phyloP scores from a whole-genome alignment of 1,284 basidiomycete genomes.

The Cutaneotrichosporon mucoides region DNA sequence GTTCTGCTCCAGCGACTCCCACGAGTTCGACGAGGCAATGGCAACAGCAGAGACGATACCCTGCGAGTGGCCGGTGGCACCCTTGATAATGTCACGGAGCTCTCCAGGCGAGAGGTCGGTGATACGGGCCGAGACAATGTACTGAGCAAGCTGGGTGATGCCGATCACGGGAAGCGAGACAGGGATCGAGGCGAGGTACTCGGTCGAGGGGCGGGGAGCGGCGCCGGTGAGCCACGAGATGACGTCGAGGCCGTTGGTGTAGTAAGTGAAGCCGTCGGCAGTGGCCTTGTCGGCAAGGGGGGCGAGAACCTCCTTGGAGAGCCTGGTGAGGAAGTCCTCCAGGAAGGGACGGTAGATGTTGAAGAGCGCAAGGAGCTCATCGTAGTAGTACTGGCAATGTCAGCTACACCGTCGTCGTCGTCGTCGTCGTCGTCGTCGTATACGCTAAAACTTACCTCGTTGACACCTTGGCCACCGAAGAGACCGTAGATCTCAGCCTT shows the following conservation, averaged over 20 bases:
- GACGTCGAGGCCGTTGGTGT: conserved; percentile 76
- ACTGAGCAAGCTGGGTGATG: conserved; percentile 90
- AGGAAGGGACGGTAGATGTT: conserved; percentile 87
- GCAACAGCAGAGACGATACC: conserved; percentile 90
- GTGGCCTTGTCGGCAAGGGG: conserved; percentile 63
- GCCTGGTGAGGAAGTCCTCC: conserved; percentile 61
- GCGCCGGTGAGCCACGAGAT: conserved; percentile 76
- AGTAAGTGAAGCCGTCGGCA: conserved; percentile 63
- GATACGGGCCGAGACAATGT: conserved; percentile 73
- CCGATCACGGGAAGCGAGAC: conserved; percentile 94
- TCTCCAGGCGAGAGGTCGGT: conserved; percentile 72
- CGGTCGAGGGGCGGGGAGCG: conserved; percentile 64
- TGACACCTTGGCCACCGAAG: conserved; percentile 98
- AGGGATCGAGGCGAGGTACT: conserved; percentile 94
- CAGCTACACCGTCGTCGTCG: too few relatives aligned
- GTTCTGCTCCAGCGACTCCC: conserved; percentile 70
- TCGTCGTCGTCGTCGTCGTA: too few relatives aligned
- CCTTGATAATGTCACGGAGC: conserved; percentile 67
- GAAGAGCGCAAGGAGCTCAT: conserved; percentile 87
- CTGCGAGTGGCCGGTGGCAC: conserved; percentile 94
- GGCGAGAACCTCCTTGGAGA: conserved; percentile 65
- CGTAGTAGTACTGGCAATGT: conserved; percentile 69
- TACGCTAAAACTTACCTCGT: conserved; percentile 58
- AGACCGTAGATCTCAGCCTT: conserved; percentile 83
- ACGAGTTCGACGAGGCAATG: conserved; percentile 72